Evolutionary conservation across 352 stramenopile genomes (phyloP), one percentile per base, ranked within the genome.

Genomic region (Phytopythium boreale): DNA sequence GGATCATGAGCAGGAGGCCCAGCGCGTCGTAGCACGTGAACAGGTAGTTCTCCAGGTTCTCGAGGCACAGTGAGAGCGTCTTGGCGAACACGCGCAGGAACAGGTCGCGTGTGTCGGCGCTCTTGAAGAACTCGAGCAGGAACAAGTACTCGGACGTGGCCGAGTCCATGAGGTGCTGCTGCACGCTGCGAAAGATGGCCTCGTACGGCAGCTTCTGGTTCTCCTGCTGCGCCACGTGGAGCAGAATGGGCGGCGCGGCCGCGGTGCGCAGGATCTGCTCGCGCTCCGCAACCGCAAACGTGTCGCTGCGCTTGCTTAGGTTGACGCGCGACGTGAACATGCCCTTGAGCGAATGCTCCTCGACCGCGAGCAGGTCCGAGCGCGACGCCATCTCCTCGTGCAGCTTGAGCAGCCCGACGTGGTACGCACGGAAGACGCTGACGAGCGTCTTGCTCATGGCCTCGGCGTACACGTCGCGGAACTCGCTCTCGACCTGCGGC

Each of bases 31-130:
- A 97, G 67, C 88, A 99, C 52, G 88, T 96, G 70, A 98, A 99
- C 2, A 99, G 71, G 66, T 99, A 99, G 76, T 99, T 99, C 65
- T 99, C 97, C 55, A 99, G 74, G 67, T 99, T 97, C 69, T 99
- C 97, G 19, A 99, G 76, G 49, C 97, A 92, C 29, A 98, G 63
- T 4, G 88, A 96, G n/a, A 99, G 77, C 29, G 97, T 98, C 70
- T 96, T 97, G 9, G 90, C 87, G 82, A 99, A 99, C 9, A 99
- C 93, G 26, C 88, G 83, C 51, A 98, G 79, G 70, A 99, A 99
- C 14, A 97, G 82, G 64, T 99, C 95, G 1, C 84, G 75, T n/a
- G 82, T 83, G 9, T 86, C 77, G 29, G 77, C 84, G 17, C 93
- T 77, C 56, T 87, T 83, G 72, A 98, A 98, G 59, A 98, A 98